These are phyloP conservation scores for Aspergillus sp. DNA, from an alignment of 2,329 filamentous ascomycete species.

Conservation along the genomic window DNA sequence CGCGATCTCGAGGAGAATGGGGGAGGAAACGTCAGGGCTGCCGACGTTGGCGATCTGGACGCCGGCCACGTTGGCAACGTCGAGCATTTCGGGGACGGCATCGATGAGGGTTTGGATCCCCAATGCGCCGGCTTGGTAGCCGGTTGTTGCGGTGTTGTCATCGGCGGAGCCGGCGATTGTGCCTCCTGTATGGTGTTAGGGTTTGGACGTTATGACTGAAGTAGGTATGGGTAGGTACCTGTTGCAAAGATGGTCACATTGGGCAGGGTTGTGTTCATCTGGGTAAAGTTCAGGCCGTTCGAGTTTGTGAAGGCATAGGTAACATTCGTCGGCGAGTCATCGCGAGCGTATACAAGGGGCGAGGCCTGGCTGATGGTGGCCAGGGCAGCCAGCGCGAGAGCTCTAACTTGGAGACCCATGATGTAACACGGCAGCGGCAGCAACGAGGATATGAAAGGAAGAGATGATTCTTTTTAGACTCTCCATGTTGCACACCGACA, in stretches of 20 bases:
- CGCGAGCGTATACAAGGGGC: constrained; percentile 27
- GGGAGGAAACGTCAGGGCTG: constrained; percentile 30
- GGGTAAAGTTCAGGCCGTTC: constrained; percentile 32
- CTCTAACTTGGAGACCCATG: constrained; percentile 25
- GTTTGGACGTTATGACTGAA: background rate
- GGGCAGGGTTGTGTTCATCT: constrained; percentile 31
- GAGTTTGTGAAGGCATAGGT: constrained; percentile 30
- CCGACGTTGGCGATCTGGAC: constrained; percentile 34
- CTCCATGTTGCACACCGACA: background rate
- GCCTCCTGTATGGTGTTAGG: constrained; percentile 23
- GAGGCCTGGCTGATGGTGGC: constrained; percentile 27
- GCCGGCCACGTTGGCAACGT: constrained; percentile 33
- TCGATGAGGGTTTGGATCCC: constrained; percentile 31
- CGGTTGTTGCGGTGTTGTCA: constrained; percentile 32
- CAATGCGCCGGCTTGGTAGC: constrained; percentile 31
- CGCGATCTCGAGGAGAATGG: constrained; percentile 29
- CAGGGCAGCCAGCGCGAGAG: constrained; percentile 25
- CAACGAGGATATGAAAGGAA: background rate
- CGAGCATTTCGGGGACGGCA: constrained; percentile 31
- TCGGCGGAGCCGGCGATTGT: constrained; percentile 32
- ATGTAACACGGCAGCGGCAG: background rate
- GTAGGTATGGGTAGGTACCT: constrained; percentile 13
- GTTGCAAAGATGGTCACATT: constrained; percentile 34
- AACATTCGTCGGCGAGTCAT: constrained; percentile 23
- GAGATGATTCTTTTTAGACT: background rate